These are phyloP conservation scores for Tricladium varicosporioides DNA, from an alignment of 2,329 filamentous ascomycete genomes.

Conservation along the genomic window DNA sequence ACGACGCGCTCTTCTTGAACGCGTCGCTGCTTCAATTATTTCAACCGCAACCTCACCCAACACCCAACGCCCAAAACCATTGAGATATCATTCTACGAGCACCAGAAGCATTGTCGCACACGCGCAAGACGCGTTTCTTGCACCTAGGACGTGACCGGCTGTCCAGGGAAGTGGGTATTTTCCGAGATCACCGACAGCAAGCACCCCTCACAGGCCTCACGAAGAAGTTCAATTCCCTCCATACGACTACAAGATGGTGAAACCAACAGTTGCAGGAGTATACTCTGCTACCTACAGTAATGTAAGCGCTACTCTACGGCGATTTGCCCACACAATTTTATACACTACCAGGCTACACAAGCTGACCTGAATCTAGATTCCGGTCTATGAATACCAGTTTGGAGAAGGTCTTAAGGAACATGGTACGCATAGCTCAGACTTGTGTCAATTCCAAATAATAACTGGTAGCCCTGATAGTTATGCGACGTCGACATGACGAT, in stretches of 20 bases:
- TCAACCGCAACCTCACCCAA: too few species aligned
- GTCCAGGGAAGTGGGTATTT: background rate
- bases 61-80: background rate
- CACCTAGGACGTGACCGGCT: background rate
- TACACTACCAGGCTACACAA: too few species aligned
- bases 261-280: constrained; percentile 40
- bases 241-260: constrained; percentile 31
- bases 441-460: background rate
- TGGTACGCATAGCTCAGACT: constrained; percentile 40
- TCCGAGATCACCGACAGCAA: background rate
- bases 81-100: background rate
- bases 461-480: constrained; percentile 46
- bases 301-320: constrained; percentile 42
- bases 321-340: too few species aligned
- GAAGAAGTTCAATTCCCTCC: background rate
- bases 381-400: constrained; percentile 91
- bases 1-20: background rate
- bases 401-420: constrained; percentile 75
- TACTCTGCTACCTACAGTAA: constrained; percentile 70
- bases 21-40: background rate
- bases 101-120: background rate
- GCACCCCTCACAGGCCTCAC: background rate
- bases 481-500: constrained; percentile 88
- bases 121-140: background rate
- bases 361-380: constrained; percentile 60